Evolutionary conservation across 768 basidiomycete species (phyloP), one percentile per base, ranked within the genome.

Genomic region (Ramaria rubella): DNA sequence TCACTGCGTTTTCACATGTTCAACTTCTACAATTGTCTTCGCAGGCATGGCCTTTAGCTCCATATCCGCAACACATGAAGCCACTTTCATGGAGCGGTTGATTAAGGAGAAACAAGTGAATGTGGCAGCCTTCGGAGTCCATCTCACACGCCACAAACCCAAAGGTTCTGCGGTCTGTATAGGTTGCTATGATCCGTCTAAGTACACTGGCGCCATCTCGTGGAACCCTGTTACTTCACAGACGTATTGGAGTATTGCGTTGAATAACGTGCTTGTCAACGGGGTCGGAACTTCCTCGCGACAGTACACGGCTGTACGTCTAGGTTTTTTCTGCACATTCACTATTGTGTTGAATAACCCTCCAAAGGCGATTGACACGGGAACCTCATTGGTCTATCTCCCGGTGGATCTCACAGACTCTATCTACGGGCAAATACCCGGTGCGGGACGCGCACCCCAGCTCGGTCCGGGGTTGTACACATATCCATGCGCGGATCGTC

Each of bases 71-170:
- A 75, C 72, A 0, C 64, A 62, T 12, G 59, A 73, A 51, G 73
- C 77, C 7, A 86, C 85, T 0, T 79, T 85, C 61, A 82, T 86
- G 59, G 86, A 87, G 67, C 85, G 80, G 60, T 65, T 87, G 36
- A 75, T 86, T 17, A 60, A 64, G 14, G 60, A 68, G 60, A 67
- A 68, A 45, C 69, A 70, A 59, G 56, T 85, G 26, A 63, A 67
- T 4, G 67, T 72, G 0, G 77, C 80, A 12, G 62, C 81, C 4
- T 87, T 87, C 64, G 78, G 79, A 14, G 74, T 86, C n/a, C 77
- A 84, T 60, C 63, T 86, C 30, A 70, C 78, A n/a, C 67, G 80
- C 8, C 59, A 60, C 11, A 46, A 71, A 58, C 53, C 63, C 56
- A 45, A 59, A n/a, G 80, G 81, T 4, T 80, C 81, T 21, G 75